Conservation (phyloP, 2,329 filamentous ascomycete species). For the Westerdykella aurantiaca region DNA sequence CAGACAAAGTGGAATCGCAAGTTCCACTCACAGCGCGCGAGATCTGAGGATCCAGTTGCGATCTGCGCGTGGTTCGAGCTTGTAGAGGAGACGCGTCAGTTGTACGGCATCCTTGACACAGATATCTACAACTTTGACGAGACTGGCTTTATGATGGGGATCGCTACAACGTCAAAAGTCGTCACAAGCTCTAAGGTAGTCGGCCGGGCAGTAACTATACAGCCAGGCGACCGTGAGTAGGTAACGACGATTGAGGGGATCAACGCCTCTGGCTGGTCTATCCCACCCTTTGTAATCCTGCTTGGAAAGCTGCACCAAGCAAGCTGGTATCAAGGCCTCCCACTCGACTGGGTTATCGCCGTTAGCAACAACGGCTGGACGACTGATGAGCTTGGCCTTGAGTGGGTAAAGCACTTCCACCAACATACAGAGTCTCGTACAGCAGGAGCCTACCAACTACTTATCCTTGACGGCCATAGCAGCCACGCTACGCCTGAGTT, state of each 20-base stretch:
- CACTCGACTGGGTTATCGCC: conserved; percentile 5
- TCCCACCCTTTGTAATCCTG: conserved; percentile 10
- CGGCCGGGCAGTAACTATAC: background rate
- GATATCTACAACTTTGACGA: conserved; percentile 20
- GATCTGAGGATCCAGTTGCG: too few species aligned
- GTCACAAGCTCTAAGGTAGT: conserved; percentile 5
- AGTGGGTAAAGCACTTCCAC: too few species aligned
- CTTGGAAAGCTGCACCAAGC: conserved; percentile 10
- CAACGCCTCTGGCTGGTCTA: conserved; percentile 2
- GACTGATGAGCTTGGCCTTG: too few species aligned
- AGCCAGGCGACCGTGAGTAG: conserved; percentile 9
- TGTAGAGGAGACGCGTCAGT: conserved; percentile 2
- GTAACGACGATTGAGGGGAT: conserved; percentile 9
- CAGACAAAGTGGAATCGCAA: conserved; percentile 5
- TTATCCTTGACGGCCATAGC: conserved; percentile 11
- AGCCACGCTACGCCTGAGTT: conserved; percentile 10
- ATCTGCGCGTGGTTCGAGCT: conserved; percentile 6
- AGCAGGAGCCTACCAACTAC: conserved; percentile 6
- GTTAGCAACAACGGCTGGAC: conserved; percentile 11
- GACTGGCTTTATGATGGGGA: conserved; percentile 29
- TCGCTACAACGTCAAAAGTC: too few species aligned
- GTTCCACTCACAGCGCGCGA: conserved; percentile 4
- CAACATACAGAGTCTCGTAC: conserved; percentile 9
- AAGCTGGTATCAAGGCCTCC: conserved; percentile 17
- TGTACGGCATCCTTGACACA: conserved; percentile 3